Percentiles rank a stretch among this genome's conserved stretches.
Evolutionary conservation across 257 asterid genomes (phyloP).

Genomic region (Petunia secreta): DNA sequence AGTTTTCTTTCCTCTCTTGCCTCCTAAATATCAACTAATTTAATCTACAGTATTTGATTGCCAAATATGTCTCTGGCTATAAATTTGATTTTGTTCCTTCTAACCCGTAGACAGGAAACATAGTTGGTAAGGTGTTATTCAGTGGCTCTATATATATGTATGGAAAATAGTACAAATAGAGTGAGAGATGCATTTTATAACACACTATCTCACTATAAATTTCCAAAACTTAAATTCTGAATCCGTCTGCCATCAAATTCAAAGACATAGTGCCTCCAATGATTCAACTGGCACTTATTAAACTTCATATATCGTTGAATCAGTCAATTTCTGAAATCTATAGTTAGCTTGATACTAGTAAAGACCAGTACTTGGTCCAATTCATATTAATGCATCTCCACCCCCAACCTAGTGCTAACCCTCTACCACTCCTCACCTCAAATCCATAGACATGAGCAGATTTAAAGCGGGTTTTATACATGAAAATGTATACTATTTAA

Average conservation of each 20-base stretch:
- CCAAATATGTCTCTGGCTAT: neutral
- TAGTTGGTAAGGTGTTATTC: neutral
- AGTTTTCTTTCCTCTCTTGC: neutral
- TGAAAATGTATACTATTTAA: neutral
- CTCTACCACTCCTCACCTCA: neutral
- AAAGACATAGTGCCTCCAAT: neutral
- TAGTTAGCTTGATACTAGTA: slow-evolving; percentile 17
- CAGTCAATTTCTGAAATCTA: slow-evolving; percentile 14
- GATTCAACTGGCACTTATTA: slow-evolving; percentile 9
- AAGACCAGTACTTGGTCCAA: neutral
- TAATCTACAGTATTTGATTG: neutral
- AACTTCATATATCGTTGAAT: neutral
- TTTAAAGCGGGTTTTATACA: neutral
- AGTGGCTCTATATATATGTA: too few species aligned
- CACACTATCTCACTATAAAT: neutral
- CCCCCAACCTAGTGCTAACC: neutral
- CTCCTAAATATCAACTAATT: neutral
- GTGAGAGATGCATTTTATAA: neutral
- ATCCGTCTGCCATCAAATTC: slow-evolving; percentile 19
- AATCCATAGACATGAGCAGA: slow-evolving; percentile 14
- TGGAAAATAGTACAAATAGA: too few species aligned
- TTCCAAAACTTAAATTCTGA: too few species aligned
- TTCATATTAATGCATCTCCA: neutral
- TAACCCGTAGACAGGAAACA: neutral
- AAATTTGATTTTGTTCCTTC: neutral